A percentile compares a stretch with the other conserved stretches of the same genome.
These are phyloP conservation scores for Venturia pyrina DNA, from an alignment of 2,329 filamentous ascomycete genomes.

Conservation along the genomic window DNA sequence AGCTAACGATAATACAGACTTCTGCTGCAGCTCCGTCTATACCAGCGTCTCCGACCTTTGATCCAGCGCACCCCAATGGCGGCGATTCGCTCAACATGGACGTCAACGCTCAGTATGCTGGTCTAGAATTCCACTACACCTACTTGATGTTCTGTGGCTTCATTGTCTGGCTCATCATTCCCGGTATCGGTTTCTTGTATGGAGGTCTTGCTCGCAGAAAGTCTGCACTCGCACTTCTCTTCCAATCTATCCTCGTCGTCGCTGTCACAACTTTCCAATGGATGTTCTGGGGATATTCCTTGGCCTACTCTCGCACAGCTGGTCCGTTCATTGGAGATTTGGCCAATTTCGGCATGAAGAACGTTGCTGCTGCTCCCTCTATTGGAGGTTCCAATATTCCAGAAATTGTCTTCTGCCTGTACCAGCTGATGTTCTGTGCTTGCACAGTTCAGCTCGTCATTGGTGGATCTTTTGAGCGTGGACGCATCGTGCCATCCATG, in stretches of 20 bases:
- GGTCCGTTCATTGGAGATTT: slow-evolving; percentile 54
- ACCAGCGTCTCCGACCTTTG: slow-evolving; percentile 24
- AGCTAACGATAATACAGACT: not conserved
- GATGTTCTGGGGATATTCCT: slow-evolving; percentile 41
- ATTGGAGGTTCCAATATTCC: slow-evolving; percentile 47
- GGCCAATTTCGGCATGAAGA: slow-evolving; percentile 50
- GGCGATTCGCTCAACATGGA: slow-evolving; percentile 44
- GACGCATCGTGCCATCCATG: slow-evolving; percentile 54
- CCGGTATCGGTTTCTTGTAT: slow-evolving; percentile 56
- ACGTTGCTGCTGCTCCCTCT: slow-evolving; percentile 51
- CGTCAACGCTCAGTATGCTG: slow-evolving; percentile 48
- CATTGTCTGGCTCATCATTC: slow-evolving; percentile 50
- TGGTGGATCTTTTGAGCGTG: slow-evolving; percentile 53
- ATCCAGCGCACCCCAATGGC: slow-evolving; percentile 38
- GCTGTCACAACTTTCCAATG: slow-evolving; percentile 29
- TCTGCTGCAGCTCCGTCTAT: not conserved
- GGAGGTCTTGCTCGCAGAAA: slow-evolving; percentile 53
- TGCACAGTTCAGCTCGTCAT: slow-evolving; percentile 55
- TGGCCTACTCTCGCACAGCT: slow-evolving; percentile 51
- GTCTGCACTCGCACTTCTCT: slow-evolving; percentile 51
- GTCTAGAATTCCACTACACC: slow-evolving; percentile 51
- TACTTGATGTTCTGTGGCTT: slow-evolving; percentile 41
- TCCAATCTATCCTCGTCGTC: slow-evolving; percentile 50
- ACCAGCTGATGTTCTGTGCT: slow-evolving; percentile 54
- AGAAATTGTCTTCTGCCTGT: slow-evolving; percentile 57